phyloP scores from a whole-genome alignment of 2,329 filamentous ascomycete species.

The Chalaropsis ovoidea region DNA sequence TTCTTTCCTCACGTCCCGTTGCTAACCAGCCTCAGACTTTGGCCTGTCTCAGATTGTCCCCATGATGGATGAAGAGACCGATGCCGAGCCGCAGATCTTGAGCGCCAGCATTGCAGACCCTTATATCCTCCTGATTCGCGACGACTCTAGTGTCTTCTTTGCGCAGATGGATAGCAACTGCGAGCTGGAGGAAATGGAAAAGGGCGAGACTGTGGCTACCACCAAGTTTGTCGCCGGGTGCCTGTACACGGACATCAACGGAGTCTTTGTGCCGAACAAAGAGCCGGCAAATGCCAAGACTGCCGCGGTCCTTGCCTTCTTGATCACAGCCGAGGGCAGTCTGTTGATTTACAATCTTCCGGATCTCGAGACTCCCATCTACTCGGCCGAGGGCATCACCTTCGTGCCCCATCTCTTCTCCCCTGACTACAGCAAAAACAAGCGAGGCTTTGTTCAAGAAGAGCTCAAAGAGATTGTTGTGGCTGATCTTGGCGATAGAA shows the following conservation, averaged over 20 bases:
- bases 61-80: slow-evolving; percentile 83
- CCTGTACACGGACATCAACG: slow-evolving; percentile 60
- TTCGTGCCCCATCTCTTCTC: slow-evolving; percentile 69
- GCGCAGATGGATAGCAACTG: slow-evolving; percentile 66
- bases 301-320: slow-evolving; percentile 56
- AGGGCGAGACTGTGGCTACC: slow-evolving; percentile 46
- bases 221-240: slow-evolving; percentile 76
- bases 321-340: slow-evolving; percentile 64
- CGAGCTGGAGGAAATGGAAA: slow-evolving; percentile 74
- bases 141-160: slow-evolving; percentile 71
- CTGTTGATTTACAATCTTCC: slow-evolving; percentile 70
- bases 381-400: slow-evolving; percentile 63
- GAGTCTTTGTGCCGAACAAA: slow-evolving; percentile 44
- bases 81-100: slow-evolving; percentile 65
- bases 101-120: slow-evolving; percentile 79
- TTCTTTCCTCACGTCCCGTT: neutral
- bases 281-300: slow-evolving; percentile 33
- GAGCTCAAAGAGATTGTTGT: slow-evolving; percentile 69
- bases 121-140: slow-evolving; percentile 70
- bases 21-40: slow-evolving; percentile 50
- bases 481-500: slow-evolving; percentile 70
- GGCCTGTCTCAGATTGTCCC: slow-evolving; percentile 83
- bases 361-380: slow-evolving; percentile 60
- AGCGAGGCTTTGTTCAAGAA: slow-evolving; percentile 63
- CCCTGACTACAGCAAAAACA: slow-evolving; percentile 54